phyloP scores from a whole-genome alignment of 2,329 filamentous ascomycete genomes.

The Ambrosiella cleistominuta region DNA sequence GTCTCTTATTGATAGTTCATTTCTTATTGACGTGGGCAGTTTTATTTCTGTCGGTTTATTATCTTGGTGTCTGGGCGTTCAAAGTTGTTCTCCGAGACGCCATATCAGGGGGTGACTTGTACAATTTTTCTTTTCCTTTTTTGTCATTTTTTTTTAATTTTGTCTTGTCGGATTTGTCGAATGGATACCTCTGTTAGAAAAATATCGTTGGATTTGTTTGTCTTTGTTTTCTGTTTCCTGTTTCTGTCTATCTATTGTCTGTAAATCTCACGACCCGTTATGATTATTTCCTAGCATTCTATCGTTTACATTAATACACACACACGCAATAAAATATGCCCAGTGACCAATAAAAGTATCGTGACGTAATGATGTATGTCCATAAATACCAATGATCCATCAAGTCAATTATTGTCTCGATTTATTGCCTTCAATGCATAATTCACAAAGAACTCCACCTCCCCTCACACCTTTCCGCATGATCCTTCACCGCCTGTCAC shows the following conservation, averaged over 20 bases:
- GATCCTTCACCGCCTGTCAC: too few species aligned
- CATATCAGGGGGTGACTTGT: not conserved
- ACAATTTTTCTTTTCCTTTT: not conserved
- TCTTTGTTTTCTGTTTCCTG: not conserved
- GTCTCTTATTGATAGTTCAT: not conserved
- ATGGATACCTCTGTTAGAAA: not conserved
- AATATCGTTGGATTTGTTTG: not conserved
- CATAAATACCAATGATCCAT: not conserved
- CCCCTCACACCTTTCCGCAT: too few species aligned
- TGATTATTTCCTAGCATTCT: conserved; percentile 9
- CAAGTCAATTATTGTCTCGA: not conserved
- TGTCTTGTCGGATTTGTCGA: too few species aligned
- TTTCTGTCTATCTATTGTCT: conserved; percentile 4
- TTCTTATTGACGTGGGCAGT: not conserved
- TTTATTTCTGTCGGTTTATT: not conserved
- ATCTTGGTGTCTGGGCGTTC: not conserved
- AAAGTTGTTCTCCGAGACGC: not conserved
- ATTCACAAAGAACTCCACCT: too few species aligned
- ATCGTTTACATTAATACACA: not conserved
- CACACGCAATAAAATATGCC: not conserved
- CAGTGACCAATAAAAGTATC: too few species aligned
- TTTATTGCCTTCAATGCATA: too few species aligned
- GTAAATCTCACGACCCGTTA: conserved; percentile 9
- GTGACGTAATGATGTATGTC: not conserved
- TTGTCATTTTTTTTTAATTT: not conserved